Base-by-base conservation (phyloP, 2,329 filamentous ascomycete genomes). In the Hymenoscyphus linearis region DNA sequence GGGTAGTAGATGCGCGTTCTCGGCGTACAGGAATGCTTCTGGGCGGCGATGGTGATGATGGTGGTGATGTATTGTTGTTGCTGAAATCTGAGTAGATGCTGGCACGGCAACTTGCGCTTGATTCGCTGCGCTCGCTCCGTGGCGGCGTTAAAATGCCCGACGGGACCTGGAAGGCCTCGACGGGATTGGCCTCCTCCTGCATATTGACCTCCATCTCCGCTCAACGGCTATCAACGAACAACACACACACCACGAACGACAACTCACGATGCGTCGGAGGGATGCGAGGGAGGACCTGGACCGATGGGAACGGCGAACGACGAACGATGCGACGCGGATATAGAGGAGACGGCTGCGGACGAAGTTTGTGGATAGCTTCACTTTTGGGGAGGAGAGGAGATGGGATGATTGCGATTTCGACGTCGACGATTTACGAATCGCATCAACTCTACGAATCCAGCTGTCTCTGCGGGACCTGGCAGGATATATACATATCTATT, bases 1-100 rank as follows among this genome's bases (percentile, higher is more conserved):
- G 66, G 36, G 61, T 58, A 13, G 34, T 36, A 5, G 67, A 67
- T 47, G 62, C 64, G 37, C 69, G 66, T 60, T 71, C 60, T 36
- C 69, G 64, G 55, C 68, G 66, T 14, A 31, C 5, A 12, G 50
- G 14, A 47, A 13, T 53, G 50, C 50, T 53, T 18, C 25, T 9
- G 5, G 50, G 25, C 6, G 50, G 50, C 7, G 50, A 53, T 16
- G 50, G 50, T 27, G 50, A 27, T 53, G 25, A 34, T 13, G 50
- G 25, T 53, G 50, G 50, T 34, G 27, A 53, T 27, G 50, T 53
- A 27, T 53, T 53, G 50, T 53, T 53, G 26, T 31, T 25, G 16
- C 50, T 53, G 50, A 53, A 53, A 31, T 53, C 50, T 4, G 50
- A 27, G 25, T 26, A 53, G 50, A 53, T 25, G 50, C 50, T 53